Percentiles rank a stretch among this genome's conserved stretches.
Conservation (phyloP, 73 alveolate genomes). For the Breviolum minutum region DNA sequence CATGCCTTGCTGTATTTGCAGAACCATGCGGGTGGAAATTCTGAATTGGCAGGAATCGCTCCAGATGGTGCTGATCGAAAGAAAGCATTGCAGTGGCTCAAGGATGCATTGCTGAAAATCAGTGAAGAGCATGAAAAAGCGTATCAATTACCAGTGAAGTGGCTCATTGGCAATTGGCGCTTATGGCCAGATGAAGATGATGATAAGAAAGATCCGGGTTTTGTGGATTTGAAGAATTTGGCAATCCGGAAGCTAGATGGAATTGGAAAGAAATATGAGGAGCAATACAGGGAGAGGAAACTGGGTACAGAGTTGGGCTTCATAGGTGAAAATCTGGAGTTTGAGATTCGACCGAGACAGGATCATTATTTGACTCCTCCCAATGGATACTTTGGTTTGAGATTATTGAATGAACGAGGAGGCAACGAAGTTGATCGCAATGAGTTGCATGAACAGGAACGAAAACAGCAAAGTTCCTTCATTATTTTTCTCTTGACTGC, state of each 20-base stretch:
- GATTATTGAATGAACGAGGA: neutral
- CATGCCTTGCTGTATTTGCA: conserved; percentile 55
- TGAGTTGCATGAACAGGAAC: neutral
- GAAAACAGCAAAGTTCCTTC: conserved; percentile 25
- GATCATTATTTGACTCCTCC: conserved; percentile 33
- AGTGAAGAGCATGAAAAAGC: conserved; percentile 49
- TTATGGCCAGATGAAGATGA: conserved; percentile 40
- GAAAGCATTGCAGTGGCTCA: conserved; percentile 54
- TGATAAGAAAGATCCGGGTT: conserved; percentile 15
- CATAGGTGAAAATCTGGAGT: conserved; percentile 30
- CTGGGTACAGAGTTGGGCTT: conserved; percentile 48
- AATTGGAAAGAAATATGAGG: conserved; percentile 46
- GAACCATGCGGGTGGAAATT: conserved; percentile 68
- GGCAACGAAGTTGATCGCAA: neutral
- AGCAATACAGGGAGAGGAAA: conserved; percentile 44
- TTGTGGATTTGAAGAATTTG: conserved; percentile 31
- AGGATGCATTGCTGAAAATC: conserved; percentile 46
- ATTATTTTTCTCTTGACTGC: conserved; percentile 37
- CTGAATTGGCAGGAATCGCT: conserved; percentile 14
- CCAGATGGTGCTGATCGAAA: conserved; percentile 59
- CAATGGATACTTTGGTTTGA: conserved; percentile 22
- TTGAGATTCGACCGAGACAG: conserved; percentile 36
- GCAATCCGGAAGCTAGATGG: conserved; percentile 49
- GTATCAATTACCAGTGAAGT: conserved; percentile 52
- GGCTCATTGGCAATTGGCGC: conserved; percentile 78